Evolutionary conservation across 345 rosid species (phyloP).

Genomic region (Fremontodendron californicum): DNA sequence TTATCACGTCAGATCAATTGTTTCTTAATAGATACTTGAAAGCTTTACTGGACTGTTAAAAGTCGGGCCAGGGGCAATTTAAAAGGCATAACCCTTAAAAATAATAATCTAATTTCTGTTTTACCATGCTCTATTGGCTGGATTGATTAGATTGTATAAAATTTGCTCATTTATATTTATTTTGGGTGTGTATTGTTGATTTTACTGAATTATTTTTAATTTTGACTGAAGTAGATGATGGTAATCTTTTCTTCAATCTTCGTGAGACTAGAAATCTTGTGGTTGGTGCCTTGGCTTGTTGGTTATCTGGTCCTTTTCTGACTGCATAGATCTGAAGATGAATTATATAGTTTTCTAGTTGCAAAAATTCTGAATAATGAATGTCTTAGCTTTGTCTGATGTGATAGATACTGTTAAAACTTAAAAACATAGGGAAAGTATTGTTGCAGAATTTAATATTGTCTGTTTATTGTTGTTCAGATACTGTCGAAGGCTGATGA

Average conservation of each 20-base stretch:
- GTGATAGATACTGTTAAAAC: neutral
- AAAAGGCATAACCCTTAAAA: neutral
- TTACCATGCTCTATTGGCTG: neutral
- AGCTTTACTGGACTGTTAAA: neutral
- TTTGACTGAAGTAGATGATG: neutral
- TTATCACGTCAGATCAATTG: neutral
- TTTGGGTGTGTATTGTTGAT: neutral
- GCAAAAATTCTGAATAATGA: neutral
- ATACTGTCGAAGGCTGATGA: conserved; percentile 69
- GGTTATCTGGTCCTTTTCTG: neutral
- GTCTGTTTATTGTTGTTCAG: conserved; percentile 26
- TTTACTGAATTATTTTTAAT: neutral
- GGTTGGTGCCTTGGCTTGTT: neutral
- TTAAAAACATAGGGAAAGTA: neutral
- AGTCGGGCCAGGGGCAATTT: neutral
- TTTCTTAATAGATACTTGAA: too few relatives aligned
- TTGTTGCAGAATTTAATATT: neutral
- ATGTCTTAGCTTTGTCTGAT: neutral
- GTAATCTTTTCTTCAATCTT: too few relatives aligned
- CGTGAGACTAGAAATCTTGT: too few relatives aligned
- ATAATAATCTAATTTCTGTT: neutral
- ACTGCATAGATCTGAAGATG: neutral
- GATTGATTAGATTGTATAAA: neutral
- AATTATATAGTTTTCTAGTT: neutral
- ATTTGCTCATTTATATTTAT: neutral